A percentile compares a stretch with the other conserved stretches of the same genome.
Conservation (phyloP, 2,329 filamentous ascomycete species). For the Phaeosphaeriaceae sp. region DNA sequence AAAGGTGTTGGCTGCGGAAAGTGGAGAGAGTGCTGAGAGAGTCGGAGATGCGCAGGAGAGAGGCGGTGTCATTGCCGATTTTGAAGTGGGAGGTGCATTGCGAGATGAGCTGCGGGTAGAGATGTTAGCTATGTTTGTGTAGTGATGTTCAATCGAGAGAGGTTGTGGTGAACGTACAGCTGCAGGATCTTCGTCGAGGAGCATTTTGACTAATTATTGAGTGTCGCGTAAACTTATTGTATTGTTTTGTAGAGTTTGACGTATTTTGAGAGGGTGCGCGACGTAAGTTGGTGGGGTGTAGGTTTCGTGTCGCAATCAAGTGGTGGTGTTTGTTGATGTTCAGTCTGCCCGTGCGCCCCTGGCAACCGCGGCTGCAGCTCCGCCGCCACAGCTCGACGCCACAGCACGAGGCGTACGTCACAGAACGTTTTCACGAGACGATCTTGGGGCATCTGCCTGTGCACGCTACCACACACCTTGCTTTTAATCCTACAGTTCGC, state of each 20-base stretch:
- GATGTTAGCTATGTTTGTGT: constrained; percentile 18
- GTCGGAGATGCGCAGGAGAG: constrained; percentile 82
- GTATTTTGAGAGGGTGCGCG: background rate
- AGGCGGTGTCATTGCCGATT: constrained; percentile 84
- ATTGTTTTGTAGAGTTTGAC: background rate
- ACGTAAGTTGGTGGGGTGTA: constrained; percentile 2
- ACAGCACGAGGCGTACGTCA: constrained; percentile 44
- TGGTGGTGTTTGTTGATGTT: constrained; percentile 44
- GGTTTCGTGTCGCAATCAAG: constrained; percentile 13
- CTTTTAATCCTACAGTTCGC: background rate
- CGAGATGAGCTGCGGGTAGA: constrained; percentile 75
- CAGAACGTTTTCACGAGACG: constrained; percentile 33
- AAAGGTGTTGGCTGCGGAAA: constrained; percentile 77
- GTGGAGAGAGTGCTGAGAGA: constrained; percentile 84
- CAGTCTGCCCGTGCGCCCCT: constrained; percentile 29
- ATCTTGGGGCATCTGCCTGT: constrained; percentile 17
- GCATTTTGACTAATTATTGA: constrained; percentile 65
- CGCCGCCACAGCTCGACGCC: constrained; percentile 12
- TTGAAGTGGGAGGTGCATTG: constrained; percentile 96
- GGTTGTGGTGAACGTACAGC: constrained; percentile 63
- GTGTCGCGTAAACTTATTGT: constrained; percentile 7
- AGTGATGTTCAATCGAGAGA: background rate
- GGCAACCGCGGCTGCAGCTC: background rate
- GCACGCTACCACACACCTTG: constrained; percentile 5
- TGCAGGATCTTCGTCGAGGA: constrained; percentile 92